Base-by-base conservation (phyloP, 148 eudicot genomes). In the Vaccinium macrocarpon region DNA sequence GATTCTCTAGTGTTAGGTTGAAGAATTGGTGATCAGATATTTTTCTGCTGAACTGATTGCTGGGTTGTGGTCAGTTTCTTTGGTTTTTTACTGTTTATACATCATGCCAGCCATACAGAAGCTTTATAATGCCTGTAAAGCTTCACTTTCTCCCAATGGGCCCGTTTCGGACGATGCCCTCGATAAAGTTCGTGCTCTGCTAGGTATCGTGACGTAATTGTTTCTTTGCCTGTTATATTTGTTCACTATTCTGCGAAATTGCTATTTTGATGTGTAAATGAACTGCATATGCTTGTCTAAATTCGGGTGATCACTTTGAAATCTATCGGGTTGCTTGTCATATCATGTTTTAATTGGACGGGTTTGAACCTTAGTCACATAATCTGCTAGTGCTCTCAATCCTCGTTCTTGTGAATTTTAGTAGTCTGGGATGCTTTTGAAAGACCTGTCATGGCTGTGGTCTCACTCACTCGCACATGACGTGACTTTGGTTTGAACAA, bases 81-180 rank as follows among this genome's bases (percentile, higher is more conserved):
- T 25, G 76, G 70, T 72, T 72, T 51, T 35, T 21, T 53, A 1
- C 52, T 55, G 66, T 52, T 70, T 55, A 51, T 46, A 87, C 86
- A 91, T 81, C 91, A 96, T 96, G 99, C 99, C 99, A 87, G 90
- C 92, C 82, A 83, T 96, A 81, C 97, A 96, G 90, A 96, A 93
- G 91, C 92, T 96, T 82, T 96, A 92, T 85, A 96, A 95, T 85
- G 95, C 98, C 80, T 96, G 98, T 91, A 96, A 93, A 90, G 98
- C 87, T 18, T 94, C 99, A 42, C 94, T 96, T 81, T 90, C 94
- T 49, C 88, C 98, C 53, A 89, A 83, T 84, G 99, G 98, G 81
- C 99, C 99, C 5, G 74, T 85, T 21, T 95, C 99, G 3, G 98
- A 95, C 80, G 99, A 96, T 79, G 94, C 93, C 79, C 82, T 94